Evolutionary conservation across 2,329 filamentous ascomycete genomes (phyloP).

Genomic region (Immersiporthe knoxdaviesiana): DNA sequence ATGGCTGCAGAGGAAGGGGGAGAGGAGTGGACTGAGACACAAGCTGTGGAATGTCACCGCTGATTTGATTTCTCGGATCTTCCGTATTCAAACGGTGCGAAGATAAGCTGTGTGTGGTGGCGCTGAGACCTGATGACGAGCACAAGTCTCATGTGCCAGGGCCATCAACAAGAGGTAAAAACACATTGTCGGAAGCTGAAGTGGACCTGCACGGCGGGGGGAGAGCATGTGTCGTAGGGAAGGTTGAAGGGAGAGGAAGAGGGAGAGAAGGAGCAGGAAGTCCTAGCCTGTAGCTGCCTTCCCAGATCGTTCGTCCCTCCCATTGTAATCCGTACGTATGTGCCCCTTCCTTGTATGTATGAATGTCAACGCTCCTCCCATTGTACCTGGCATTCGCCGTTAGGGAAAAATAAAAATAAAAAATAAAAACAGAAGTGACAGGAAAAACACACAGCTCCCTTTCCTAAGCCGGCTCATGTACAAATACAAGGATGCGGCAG

Average conservation of each 20-base stretch:
- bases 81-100: too few species aligned
- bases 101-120: neutral
- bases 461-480: neutral
- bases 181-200: neutral
- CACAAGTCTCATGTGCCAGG: too few species aligned
- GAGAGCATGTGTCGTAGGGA: too few species aligned
- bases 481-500: neutral
- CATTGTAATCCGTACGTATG: neutral
- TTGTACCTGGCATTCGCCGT: neutral
- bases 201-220: too few species aligned
- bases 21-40: neutral
- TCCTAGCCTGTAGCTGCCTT: neutral
- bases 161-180: neutral
- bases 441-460: neutral
- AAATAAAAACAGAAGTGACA: neutral
- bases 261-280: neutral
- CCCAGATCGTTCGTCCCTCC: neutral
- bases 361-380: neutral
- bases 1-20: neutral
- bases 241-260: neutral
- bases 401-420: neutral
- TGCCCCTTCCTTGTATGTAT: neutral
- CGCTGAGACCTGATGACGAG: neutral
- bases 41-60: neutral
- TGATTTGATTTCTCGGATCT: neutral